Conservation (phyloP, 371 early-diverging fungal genomes). For the Haplosporangium sp. region DNA sequence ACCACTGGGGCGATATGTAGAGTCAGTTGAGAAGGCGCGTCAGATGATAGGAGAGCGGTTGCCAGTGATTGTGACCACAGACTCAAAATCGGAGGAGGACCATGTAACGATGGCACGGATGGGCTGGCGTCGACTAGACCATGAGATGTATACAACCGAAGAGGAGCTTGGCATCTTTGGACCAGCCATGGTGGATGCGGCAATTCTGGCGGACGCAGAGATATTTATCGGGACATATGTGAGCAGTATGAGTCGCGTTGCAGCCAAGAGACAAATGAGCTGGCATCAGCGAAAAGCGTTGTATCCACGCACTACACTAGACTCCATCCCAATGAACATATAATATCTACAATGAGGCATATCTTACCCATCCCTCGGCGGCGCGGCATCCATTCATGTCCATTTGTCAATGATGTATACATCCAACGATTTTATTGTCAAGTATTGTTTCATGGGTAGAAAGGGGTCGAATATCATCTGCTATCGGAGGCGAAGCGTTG, state of each 20-base stretch:
- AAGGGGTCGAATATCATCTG: no score
- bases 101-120: constrained; percentile 26
- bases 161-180: constrained; percentile 39
- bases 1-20: constrained; percentile 19
- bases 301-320: constrained; percentile 39
- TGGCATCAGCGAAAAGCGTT: constrained; percentile 25
- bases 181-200: constrained; percentile 44
- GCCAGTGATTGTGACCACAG: constrained; percentile 41
- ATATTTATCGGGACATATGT: constrained; percentile 34
- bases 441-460: no score
- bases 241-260: constrained; percentile 40
- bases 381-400: no score
- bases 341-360: not conserved
- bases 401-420: no score
- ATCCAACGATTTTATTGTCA: no score
- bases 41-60: constrained; percentile 6
- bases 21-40: constrained; percentile 10
- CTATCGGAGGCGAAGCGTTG: no score
- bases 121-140: constrained; percentile 34
- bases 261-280: constrained; percentile 28
- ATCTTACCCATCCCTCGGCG: not conserved
- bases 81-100: constrained; percentile 30
- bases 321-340: not conserved
- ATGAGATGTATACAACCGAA: constrained; percentile 31
- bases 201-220: constrained; percentile 31